A percentile compares a stretch with the other conserved stretches of the same genome.
Conservation (phyloP, 371 early-diverging fungal species). For the Smittium culicis region DNA sequence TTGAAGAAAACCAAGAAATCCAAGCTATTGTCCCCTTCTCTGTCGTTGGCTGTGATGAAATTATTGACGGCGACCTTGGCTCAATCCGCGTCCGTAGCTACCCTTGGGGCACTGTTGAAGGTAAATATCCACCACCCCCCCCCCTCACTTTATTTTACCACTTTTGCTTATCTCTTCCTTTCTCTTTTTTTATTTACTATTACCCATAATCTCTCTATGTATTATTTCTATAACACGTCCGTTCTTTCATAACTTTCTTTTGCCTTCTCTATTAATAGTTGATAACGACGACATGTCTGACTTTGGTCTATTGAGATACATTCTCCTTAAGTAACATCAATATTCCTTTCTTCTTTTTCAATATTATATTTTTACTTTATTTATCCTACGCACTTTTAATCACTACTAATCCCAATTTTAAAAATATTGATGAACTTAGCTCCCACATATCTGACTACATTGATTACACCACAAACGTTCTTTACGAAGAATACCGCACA, state of each 20-base stretch:
- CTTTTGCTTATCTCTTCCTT: conserved; percentile 46
- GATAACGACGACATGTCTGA: conserved; percentile 88
- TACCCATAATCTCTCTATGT: too few relatives aligned
- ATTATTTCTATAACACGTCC: too few relatives aligned
- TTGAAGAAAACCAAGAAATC: conserved; percentile 90
- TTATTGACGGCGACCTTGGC: conserved; percentile 43
- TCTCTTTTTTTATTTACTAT: too few relatives aligned
- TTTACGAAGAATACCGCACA: conserved; percentile 95
- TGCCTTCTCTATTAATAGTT: conserved; percentile 27
- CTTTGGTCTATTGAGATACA: conserved; percentile 86
- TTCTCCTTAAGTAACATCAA: conserved; percentile 46
- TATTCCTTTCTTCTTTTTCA: conserved; percentile 8
- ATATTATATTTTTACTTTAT: too few relatives aligned
- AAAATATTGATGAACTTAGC: conserved; percentile 19
- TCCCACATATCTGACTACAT: conserved; percentile 90
- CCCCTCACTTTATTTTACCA: conserved; percentile 36
- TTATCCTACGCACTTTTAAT: neutral
- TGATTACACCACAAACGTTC: conserved; percentile 82
- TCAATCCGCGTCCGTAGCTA: conserved; percentile 87
- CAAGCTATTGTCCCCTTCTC: conserved; percentile 87
- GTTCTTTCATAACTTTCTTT: conserved; percentile 79
- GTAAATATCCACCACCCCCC: too few relatives aligned
- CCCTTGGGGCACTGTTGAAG: conserved; percentile 99
- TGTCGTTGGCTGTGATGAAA: conserved; percentile 89
- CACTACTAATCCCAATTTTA: neutral